Percentiles rank a stretch among this genome's conserved stretches.
Conservation (phyloP, 2,329 filamentous ascomycete genomes). For the Zymoseptoria ardabiliae region DNA sequence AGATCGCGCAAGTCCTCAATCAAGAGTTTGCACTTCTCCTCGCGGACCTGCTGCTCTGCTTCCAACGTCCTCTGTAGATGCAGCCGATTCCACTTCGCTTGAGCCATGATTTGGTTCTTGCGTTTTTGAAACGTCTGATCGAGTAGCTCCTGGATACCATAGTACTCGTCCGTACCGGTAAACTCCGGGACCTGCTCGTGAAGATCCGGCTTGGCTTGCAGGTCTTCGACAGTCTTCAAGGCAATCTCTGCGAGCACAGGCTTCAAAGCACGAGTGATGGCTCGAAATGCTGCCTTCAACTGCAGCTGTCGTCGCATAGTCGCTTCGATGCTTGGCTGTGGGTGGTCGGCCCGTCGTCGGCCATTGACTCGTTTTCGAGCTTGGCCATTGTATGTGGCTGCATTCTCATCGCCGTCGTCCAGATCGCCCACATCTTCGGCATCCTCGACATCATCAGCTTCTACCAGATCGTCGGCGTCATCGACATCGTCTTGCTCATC, state of each 20-base stretch:
- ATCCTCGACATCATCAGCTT: slow-evolving; percentile 19
- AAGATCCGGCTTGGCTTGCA: slow-evolving; percentile 48
- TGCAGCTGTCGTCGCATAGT: slow-evolving; percentile 53
- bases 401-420: slow-evolving; percentile 10
- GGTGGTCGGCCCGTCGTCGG: slow-evolving; percentile 41
- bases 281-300: slow-evolving; percentile 58
- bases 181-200: slow-evolving; percentile 51
- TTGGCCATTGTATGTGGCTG: slow-evolving; percentile 8
- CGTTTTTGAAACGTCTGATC: slow-evolving; percentile 39
- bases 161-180: slow-evolving; percentile 36
- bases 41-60: slow-evolving; percentile 34
- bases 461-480: slow-evolving; percentile 10
- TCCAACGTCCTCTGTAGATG: slow-evolving; percentile 31
- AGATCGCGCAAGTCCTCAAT: slow-evolving; percentile 25
- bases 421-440: slow-evolving; percentile 22
- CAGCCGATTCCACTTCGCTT: slow-evolving; percentile 31
- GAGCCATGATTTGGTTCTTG: slow-evolving; percentile 32
- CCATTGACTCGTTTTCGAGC: slow-evolving; percentile 24
- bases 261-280: slow-evolving; percentile 56
- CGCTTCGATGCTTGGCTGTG: slow-evolving; percentile 39
- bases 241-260: slow-evolving; percentile 59
- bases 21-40: slow-evolving; percentile 26
- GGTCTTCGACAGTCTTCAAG: slow-evolving; percentile 50
- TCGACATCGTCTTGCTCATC: slow-evolving; percentile 14
- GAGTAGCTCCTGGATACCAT: slow-evolving; percentile 37